A percentile compares a stretch with the other conserved stretches of the same genome.
These are phyloP conservation scores for Leccinum disarticulatum DNA, from an alignment of 768 basidiomycete genomes.

Conservation along the genomic window DNA sequence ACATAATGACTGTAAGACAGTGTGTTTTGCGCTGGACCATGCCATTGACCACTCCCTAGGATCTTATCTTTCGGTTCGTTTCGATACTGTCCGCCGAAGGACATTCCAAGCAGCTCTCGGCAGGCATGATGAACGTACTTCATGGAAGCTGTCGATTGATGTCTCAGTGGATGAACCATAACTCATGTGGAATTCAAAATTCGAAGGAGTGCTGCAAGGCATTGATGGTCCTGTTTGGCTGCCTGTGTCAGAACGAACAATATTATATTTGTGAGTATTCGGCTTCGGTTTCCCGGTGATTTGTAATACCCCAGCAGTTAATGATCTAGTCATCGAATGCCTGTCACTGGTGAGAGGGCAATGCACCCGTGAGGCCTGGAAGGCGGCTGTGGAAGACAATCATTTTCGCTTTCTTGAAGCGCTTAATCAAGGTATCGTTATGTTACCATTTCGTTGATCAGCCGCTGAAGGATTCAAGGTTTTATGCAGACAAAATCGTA, in stretches of 20 bases:
- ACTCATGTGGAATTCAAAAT: slow-evolving; percentile 26
- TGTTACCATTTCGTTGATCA: background rate
- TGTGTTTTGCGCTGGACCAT: background rate
- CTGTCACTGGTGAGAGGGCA: slow-evolving; percentile 12
- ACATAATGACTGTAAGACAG: slow-evolving; percentile 31
- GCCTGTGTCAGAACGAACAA: slow-evolving; percentile 22
- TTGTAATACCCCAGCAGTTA: slow-evolving; percentile 21
- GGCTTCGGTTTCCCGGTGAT: background rate
- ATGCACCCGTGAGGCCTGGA: slow-evolving; percentile 24
- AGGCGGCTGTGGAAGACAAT: slow-evolving; percentile 14
- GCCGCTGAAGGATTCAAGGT: slow-evolving; percentile 15
- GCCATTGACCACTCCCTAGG: slow-evolving; percentile 15
- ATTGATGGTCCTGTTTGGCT: slow-evolving; percentile 28
- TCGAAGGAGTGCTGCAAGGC: slow-evolving; percentile 32
- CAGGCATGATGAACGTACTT: slow-evolving; percentile 19
- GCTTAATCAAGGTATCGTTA: slow-evolving; percentile 22
- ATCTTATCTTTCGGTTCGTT: slow-evolving; percentile 24
- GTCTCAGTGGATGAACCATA: slow-evolving; percentile 22
- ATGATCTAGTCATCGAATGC: slow-evolving; percentile 19
- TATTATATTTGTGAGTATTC: slow-evolving; percentile 18
- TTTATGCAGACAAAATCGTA: slow-evolving; percentile 16
- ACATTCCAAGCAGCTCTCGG: slow-evolving; percentile 17
- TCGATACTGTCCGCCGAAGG: slow-evolving; percentile 15
- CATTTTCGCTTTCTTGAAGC: slow-evolving; percentile 9
- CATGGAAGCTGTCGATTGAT: slow-evolving; percentile 20